Conservation (phyloP, 139 green algal species). For the Tetratostichococcus sp. region DNA sequence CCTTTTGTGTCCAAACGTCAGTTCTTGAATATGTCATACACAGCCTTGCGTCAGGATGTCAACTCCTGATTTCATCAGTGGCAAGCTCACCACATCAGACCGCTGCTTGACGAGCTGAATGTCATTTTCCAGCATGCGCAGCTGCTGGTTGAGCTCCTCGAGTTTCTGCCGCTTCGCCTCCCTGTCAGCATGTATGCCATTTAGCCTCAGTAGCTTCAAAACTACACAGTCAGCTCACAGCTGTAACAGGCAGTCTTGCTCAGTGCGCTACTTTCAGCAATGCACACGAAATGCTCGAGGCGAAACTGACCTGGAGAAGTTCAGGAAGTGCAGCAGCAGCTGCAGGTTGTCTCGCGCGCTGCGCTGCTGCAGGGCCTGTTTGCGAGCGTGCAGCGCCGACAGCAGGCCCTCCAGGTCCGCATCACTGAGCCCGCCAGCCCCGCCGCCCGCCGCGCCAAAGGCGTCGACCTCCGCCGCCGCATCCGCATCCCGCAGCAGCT, state of each 20-base stretch:
- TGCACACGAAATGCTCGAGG: too few relatives aligned
- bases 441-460: neutral
- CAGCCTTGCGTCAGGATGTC: too few relatives aligned
- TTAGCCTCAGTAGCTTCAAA: too few relatives aligned
- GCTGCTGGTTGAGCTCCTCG: slow-evolving; percentile 45
- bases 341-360: slow-evolving; percentile 52
- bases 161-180: slow-evolving; percentile 35
- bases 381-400: slow-evolving; percentile 37
- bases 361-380: slow-evolving; percentile 38
- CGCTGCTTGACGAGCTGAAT: slow-evolving; percentile 34
- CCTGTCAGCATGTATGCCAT: slow-evolving; percentile 9
- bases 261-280: too few relatives aligned
- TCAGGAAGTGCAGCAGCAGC: slow-evolving; percentile 76
- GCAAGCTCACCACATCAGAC: neutral
- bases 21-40: too few relatives aligned
- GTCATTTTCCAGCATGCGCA: slow-evolving; percentile 56
- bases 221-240: too few relatives aligned
- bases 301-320: slow-evolving; percentile 49
- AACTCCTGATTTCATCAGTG: too few relatives aligned
- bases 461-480: too few relatives aligned
- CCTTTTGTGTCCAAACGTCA: too few relatives aligned
- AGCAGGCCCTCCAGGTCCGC: slow-evolving; percentile 53
- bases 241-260: too few relatives aligned
- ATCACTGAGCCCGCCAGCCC: neutral
- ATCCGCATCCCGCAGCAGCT: neutral